phyloP scores from a whole-genome alignment of 768 basidiomycete species.

The Podaxis rugospora region DNA sequence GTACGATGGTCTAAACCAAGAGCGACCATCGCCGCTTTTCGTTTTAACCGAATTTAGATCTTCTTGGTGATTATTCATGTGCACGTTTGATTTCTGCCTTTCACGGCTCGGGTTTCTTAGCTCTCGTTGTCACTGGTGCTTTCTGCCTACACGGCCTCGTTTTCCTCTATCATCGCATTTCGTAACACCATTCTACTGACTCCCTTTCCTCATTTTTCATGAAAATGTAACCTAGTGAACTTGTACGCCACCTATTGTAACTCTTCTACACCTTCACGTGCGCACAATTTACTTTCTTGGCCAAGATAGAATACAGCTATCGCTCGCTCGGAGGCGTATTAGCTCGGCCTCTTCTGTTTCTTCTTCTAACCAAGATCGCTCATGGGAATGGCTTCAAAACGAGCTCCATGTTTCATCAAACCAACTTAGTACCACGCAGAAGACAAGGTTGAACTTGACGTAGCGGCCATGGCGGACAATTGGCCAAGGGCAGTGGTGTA shows the following conservation, averaged over 20 bases:
- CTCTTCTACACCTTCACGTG: neutral
- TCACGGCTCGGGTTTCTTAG: neutral
- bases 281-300: no score
- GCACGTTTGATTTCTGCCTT: neutral
- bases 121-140: neutral
- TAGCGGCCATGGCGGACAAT: neutral
- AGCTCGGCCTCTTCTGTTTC: slow-evolving; percentile 66
- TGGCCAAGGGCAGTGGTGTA: neutral
- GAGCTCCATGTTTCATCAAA: slow-evolving; percentile 74
- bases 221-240: neutral
- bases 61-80: neutral
- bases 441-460: neutral
- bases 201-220: neutral
- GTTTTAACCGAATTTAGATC: neutral
- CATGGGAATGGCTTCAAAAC: slow-evolving; percentile 86
- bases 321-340: slow-evolving; percentile 55
- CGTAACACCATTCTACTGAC: neutral
- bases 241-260: neutral
- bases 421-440: neutral
- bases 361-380: slow-evolving; percentile 59
- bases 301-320: no score
- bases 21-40: neutral
- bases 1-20: neutral
- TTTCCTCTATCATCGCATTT: neutral
- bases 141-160: neutral